A percentile compares a stretch with the other conserved stretches of the same genome.
Conservation (phyloP, 441 rosid species). For the Arabidopsis lyrata region DNA sequence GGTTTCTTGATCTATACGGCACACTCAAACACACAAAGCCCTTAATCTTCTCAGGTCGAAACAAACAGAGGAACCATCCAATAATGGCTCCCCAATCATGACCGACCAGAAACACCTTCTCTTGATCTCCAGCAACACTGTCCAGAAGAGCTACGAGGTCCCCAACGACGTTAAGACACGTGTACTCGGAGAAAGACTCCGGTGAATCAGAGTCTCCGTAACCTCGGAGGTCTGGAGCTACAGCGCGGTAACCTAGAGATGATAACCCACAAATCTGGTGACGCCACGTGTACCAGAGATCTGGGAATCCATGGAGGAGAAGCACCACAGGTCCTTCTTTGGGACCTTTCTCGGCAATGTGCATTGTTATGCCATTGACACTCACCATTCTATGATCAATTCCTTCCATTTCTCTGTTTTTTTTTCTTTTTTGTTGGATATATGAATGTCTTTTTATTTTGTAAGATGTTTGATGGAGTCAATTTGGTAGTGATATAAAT, state of each 20-base stretch:
- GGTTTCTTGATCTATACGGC: conserved; percentile 70
- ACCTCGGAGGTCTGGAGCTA: conserved; percentile 89
- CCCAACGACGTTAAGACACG: conserved; percentile 63
- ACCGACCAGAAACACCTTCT: conserved; percentile 64
- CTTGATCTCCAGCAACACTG: conserved; percentile 59
- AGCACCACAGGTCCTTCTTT: conserved; percentile 57
- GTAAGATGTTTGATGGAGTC: conserved; percentile 1
- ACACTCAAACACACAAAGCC: conserved; percentile 69
- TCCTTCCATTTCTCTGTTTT: conserved; percentile 51
- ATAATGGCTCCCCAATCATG: conserved; percentile 84
- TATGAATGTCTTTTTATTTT: not conserved
- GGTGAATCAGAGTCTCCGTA: conserved; percentile 78
- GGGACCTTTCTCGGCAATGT: conserved; percentile 77
- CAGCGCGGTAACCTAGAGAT: conserved; percentile 63
- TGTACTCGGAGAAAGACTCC: conserved; percentile 53
- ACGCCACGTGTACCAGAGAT: conserved; percentile 89
- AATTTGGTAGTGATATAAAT: conserved; percentile 18
- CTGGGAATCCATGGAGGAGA: conserved; percentile 85
- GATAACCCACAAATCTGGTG: conserved; percentile 70
- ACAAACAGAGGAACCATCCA: conserved; percentile 79
- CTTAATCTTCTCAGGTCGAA: conserved; percentile 68
- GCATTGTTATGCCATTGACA: conserved; percentile 76
- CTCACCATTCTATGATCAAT: conserved; percentile 57
- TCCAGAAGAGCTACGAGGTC: conserved; percentile 69
- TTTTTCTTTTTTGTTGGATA: not conserved